Evolutionary conservation across 1,284 basidiomycete genomes (phyloP).

Genomic region (Mycena citricolor): DNA sequence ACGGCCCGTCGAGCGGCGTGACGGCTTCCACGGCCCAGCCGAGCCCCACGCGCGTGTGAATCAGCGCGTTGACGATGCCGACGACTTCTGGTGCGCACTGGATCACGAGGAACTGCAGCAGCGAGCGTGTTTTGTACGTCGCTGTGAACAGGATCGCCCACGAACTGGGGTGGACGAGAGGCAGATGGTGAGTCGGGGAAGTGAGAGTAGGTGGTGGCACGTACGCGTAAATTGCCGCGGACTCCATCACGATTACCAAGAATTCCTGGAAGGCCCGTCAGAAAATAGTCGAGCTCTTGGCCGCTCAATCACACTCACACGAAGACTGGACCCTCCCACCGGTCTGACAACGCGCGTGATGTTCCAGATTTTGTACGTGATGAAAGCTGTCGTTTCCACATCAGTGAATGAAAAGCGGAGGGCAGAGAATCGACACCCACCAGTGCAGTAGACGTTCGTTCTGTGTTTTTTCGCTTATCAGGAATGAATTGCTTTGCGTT

Average conservation of each 20-base stretch:
- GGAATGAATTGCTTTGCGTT: no score
- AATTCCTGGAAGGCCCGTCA: no score
- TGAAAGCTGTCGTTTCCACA: no score
- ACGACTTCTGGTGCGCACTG: conserved; percentile 9
- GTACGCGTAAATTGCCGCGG: conserved; percentile 10
- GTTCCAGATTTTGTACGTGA: conserved; percentile 13
- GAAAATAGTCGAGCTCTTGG: no score
- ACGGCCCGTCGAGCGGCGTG: no score
- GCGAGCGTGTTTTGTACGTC: conserved; percentile 4
- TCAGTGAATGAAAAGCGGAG: no score
- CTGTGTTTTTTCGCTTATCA: not conserved
- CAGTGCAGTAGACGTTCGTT: conserved; percentile 17
- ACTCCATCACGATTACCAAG: conserved; percentile 12
- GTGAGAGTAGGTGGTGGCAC: conserved; percentile 1
- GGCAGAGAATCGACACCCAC: no score
- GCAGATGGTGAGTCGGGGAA: not conserved
- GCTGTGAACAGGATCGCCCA: conserved; percentile 11
- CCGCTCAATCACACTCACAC: no score
- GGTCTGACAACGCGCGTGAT: conserved; percentile 9
- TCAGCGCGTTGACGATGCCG: conserved; percentile 13
- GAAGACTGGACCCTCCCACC: conserved; percentile 11
- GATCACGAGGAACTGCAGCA: conserved; percentile 13
- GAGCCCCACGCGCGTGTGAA: conserved; percentile 19
- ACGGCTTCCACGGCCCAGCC: conserved; percentile 18
- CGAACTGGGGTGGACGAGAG: not conserved